phyloP scores from a whole-genome alignment of 257 asterid genomes.

The Paulownia fortunei region DNA sequence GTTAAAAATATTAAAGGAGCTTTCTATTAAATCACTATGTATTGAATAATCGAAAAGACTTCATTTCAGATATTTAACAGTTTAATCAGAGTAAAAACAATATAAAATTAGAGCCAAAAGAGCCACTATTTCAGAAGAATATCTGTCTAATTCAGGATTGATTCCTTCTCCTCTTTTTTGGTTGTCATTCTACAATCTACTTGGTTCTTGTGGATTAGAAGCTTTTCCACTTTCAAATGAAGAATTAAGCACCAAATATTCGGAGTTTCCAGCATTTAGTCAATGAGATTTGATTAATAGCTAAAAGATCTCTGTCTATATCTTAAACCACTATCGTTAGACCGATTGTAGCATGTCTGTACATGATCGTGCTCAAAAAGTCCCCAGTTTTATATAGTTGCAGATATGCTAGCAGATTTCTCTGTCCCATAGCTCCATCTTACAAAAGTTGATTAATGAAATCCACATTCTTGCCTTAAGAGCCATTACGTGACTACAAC shows the following conservation, averaged over 20 bases:
- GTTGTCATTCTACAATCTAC: not conserved
- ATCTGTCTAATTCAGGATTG: not conserved
- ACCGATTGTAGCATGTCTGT: not conserved
- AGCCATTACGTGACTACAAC: not conserved
- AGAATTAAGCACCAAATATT: not conserved
- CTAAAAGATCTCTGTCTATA: not conserved
- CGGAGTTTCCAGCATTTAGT: not conserved
- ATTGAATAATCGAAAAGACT: too few species aligned
- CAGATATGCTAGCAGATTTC: not conserved
- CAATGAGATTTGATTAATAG: conserved; percentile 6
- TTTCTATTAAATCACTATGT: too few species aligned
- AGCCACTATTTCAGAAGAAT: not conserved
- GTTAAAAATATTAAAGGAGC: too few species aligned
- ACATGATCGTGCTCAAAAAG: not conserved
- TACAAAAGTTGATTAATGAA: not conserved
- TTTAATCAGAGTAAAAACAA: too few species aligned
- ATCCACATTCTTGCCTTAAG: not conserved
- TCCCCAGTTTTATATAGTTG: not conserved
- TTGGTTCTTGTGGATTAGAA: not conserved
- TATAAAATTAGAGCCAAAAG: too few species aligned
- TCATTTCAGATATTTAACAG: too few species aligned
- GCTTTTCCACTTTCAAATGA: not conserved
- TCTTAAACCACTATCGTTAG: not conserved
- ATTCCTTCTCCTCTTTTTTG: not conserved
- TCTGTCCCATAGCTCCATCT: not conserved